These are phyloP conservation scores for Trichophyton mentagrophytes DNA, from an alignment of 2,329 filamentous ascomycete genomes.

Conservation along the genomic window DNA sequence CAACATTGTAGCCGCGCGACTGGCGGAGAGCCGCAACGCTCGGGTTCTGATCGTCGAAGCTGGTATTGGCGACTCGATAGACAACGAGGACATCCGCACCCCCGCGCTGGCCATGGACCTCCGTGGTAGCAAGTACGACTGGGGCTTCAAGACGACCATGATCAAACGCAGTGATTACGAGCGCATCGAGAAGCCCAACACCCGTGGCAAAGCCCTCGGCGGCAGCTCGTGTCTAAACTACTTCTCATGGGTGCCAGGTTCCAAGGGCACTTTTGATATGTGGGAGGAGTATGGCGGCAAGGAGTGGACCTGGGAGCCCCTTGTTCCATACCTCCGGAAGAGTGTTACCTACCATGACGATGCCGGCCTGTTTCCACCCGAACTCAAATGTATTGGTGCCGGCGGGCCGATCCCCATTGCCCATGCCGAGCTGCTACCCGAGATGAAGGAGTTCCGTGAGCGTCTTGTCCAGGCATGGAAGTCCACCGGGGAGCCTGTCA, in stretches of 20 bases:
- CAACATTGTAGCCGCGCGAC: slow-evolving; percentile 36
- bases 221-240: slow-evolving; percentile 50
- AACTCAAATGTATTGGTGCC: slow-evolving; percentile 40
- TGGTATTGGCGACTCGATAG: slow-evolving; percentile 34
- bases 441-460: slow-evolving; percentile 36
- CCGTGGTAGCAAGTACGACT: slow-evolving; percentile 45
- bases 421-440: slow-evolving; percentile 42
- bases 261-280: slow-evolving; percentile 43
- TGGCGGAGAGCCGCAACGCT: slow-evolving; percentile 40
- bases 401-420: slow-evolving; percentile 43
- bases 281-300: slow-evolving; percentile 36
- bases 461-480: slow-evolving; percentile 36
- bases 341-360: slow-evolving; percentile 48
- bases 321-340: slow-evolving; percentile 43
- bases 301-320: slow-evolving; percentile 45
- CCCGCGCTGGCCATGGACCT: slow-evolving; percentile 43
- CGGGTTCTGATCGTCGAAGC: slow-evolving; percentile 29
- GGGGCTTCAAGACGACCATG: slow-evolving; percentile 50
- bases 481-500: slow-evolving; percentile 33
- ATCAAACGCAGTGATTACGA: slow-evolving; percentile 42
- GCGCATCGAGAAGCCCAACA: slow-evolving; percentile 51
- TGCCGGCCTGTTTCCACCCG: slow-evolving; percentile 30
- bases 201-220: slow-evolving; percentile 47
- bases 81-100: slow-evolving; percentile 42
- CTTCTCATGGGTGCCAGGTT: slow-evolving; percentile 51